A percentile compares a stretch with the other conserved stretches of the same genome.
Conservation (phyloP, 495 filamentous ascomycete species). For the Massariosphaeria phaeospora region DNA sequence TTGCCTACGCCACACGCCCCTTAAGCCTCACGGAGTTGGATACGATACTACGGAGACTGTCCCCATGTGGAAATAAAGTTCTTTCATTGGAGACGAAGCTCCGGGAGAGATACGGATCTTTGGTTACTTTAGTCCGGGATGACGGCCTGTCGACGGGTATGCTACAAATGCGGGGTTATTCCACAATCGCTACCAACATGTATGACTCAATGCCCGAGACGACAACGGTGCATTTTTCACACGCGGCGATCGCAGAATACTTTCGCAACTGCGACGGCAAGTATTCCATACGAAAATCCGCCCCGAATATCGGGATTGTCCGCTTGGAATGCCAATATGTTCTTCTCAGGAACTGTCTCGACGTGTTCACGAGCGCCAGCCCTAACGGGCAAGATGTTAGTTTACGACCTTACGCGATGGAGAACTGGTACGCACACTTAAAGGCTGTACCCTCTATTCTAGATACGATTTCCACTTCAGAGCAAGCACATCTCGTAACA, state of each 20-base stretch:
- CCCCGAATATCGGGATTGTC: neutral
- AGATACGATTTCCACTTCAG: neutral
- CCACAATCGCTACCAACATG: neutral
- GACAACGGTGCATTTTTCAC: neutral
- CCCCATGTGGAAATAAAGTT: neutral
- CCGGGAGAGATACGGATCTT: neutral
- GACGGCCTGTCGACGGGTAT: neutral
- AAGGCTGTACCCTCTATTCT: neutral
- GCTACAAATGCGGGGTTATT: neutral
- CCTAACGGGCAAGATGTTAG: no score
- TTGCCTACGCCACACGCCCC: neutral
- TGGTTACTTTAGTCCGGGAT: neutral
- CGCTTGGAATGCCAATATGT: neutral
- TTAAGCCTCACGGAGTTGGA: neutral
- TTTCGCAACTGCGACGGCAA: neutral
- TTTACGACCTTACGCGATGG: neutral
- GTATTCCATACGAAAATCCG: neutral
- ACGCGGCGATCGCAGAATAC: conserved; percentile 1
- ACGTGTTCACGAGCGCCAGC: no score
- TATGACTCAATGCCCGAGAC: neutral
- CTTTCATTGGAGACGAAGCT: neutral
- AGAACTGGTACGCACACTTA: neutral
- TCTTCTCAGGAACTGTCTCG: neutral
- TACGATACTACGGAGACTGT: neutral
- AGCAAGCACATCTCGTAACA: neutral